These are phyloP conservation scores for Teratosphaeria destructans DNA, from an alignment of 2,329 filamentous ascomycete genomes.

Conservation along the genomic window DNA sequence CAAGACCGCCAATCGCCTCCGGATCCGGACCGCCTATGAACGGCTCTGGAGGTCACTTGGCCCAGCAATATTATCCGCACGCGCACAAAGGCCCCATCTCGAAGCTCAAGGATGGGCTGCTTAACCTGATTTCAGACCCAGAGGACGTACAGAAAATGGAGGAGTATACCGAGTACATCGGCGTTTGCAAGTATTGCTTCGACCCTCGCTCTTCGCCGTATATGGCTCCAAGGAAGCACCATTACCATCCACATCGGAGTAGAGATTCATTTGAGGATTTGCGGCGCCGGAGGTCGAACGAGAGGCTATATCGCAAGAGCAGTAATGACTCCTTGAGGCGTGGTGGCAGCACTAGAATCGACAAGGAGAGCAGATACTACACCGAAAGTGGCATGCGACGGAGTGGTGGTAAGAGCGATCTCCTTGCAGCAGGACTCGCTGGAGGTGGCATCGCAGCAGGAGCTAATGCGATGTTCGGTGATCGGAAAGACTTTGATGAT, in stretches of 20 bases:
- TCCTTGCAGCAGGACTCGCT: constrained; percentile 43
- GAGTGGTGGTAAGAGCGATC: constrained; percentile 36
- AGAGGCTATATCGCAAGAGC: constrained; percentile 16
- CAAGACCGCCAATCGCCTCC: constrained; percentile 9
- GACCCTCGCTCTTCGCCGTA: constrained; percentile 46
- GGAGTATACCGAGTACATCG: constrained; percentile 57
- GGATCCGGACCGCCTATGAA: constrained; percentile 4
- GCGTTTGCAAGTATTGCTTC: constrained; percentile 56
- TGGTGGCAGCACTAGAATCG: constrained; percentile 35
- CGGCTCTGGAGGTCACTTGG: constrained; percentile 6
- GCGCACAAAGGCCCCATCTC: constrained; percentile 47
- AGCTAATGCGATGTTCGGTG: constrained; percentile 43
- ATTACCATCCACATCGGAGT: constrained; percentile 32
- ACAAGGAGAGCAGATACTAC: constrained; percentile 50
- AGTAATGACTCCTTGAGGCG: constrained; percentile 25
- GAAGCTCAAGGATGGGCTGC: constrained; percentile 49
- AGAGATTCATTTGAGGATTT: constrained; percentile 21
- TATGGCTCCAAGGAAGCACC: constrained; percentile 51
- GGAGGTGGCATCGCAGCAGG: constrained; percentile 43
- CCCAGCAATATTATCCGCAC: constrained; percentile 26
- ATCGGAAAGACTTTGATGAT: constrained; percentile 47
- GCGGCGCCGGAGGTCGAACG: constrained; percentile 16
- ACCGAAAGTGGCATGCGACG: constrained; percentile 38
- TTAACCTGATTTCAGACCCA: constrained; percentile 27
- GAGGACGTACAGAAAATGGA: constrained; percentile 57